phyloP scores from a whole-genome alignment of 768 basidiomycete species.

The Cystofilobasidium macerans region DNA sequence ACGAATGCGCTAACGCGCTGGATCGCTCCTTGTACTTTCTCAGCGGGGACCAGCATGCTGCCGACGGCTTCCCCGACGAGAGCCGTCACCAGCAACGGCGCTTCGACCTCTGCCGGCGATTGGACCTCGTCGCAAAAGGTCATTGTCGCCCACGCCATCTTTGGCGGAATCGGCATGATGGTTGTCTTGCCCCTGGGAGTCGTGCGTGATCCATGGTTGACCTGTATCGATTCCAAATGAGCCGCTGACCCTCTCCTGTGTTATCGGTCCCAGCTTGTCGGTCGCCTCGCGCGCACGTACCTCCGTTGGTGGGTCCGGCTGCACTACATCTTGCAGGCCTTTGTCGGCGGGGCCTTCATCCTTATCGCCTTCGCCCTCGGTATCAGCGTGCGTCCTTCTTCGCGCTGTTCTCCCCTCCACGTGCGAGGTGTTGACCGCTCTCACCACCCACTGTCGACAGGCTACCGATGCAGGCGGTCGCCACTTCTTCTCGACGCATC shows the following conservation, averaged over 20 bases:
- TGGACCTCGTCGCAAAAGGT: constrained; percentile 4
- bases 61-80: background rate
- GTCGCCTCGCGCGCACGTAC: background rate
- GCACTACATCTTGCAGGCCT: constrained; percentile 21
- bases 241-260: background rate
- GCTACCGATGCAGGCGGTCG: constrained; percentile 6
- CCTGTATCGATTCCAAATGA: background rate
- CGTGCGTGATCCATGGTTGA: background rate
- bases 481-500: constrained; percentile 17
- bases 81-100: background rate
- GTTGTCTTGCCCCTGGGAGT: constrained; percentile 6
- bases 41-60: background rate
- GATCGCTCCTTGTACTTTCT: too few relatives aligned
- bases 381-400: constrained; percentile 11
- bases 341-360: background rate
- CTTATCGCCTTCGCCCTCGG: constrained; percentile 13
- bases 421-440: background rate
- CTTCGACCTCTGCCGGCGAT: background rate
- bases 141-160: constrained; percentile 12
- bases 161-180: constrained; percentile 15
- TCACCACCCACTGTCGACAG: background rate
- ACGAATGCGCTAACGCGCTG: too few relatives aligned
- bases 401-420: background rate
- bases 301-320: constrained; percentile 9
- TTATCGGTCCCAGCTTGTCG: background rate